These are phyloP conservation scores for Trametes elegans DNA, from an alignment of 768 basidiomycete genomes.

Conservation along the genomic window DNA sequence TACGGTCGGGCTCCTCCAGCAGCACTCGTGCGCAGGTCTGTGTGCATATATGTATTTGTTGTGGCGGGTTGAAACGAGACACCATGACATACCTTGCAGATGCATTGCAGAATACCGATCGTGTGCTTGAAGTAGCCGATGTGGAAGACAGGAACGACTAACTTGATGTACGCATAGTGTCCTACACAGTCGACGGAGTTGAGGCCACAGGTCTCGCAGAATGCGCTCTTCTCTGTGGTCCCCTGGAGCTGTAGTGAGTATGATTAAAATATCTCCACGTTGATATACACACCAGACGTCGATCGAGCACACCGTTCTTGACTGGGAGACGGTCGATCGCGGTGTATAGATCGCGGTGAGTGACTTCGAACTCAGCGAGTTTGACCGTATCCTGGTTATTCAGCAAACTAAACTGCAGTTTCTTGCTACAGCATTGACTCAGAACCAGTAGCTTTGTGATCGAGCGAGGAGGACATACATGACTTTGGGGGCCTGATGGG, in stretches of 20 bases:
- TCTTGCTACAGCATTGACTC: conserved; percentile 57
- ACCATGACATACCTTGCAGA: conserved; percentile 80
- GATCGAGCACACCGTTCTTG: conserved; percentile 89
- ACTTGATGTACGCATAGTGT: conserved; percentile 98
- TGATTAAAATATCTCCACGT: neutral
- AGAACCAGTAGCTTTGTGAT: too few species aligned
- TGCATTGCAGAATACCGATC: conserved; percentile 88
- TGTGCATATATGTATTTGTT: neutral
- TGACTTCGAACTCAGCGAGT: conserved; percentile 95
- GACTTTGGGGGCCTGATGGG: conserved; percentile 78
- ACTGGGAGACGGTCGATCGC: conserved; percentile 80
- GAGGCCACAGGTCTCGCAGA: conserved; percentile 94
- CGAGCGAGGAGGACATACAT: conserved; percentile 48
- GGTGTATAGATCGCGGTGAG: conserved; percentile 88
- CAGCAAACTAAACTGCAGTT: conserved; percentile 92
- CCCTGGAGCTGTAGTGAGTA: conserved; percentile 50
- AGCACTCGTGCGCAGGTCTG: conserved; percentile 92
- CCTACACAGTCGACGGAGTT: conserved; percentile 94
- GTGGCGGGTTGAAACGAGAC: neutral
- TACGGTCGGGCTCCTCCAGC: conserved; percentile 83
- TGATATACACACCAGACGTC: conserved; percentile 61
- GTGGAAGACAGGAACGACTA: conserved; percentile 95
- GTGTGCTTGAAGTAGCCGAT: conserved; percentile 98
- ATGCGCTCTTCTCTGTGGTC: conserved; percentile 87
- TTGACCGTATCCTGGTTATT: conserved; percentile 95